Base-by-base conservation (phyloP, 202 grass and related monocot species). In the Setaria viridis region DNA sequence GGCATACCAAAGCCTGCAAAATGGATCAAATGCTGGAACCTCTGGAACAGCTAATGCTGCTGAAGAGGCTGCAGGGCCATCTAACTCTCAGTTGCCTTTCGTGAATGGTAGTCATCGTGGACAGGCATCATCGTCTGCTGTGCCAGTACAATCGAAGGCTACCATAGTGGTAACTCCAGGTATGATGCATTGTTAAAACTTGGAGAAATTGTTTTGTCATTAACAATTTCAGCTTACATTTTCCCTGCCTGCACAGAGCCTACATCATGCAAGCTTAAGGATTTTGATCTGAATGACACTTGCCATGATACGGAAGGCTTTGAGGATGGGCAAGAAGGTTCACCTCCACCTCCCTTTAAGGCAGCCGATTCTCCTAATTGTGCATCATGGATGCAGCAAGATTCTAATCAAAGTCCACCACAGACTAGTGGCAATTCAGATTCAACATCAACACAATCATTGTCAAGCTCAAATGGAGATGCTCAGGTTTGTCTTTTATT, bases 221-320 rank as follows among this genome's bases (percentile, higher is more conserved):
- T 39, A 81, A 77, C 16, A 57, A 70, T 15, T 68, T 37, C 60
- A 83, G 69, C 55, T 85, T 62, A 82, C 53, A 62, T 54, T 91
- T 71, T 88, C 49, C 29, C n/a, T 91, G 32, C 57, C 14, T 88
- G 20, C 60, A 48, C 89, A 98, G 95, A 98, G 67, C 77, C 78
- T 82, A 47, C 59, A 67, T 63, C 80, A 77, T 86, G 79, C 81
- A 90, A 88, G 62, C 43, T 86, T 87, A 81, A 89, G 80, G 92
- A 97, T 87, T 99, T 99, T 88, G 97, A 99, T 97, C 85, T 99
- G 92, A 99, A 99, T 83, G 80, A 93, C 79, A 87, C 91, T 50
- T 99, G 87, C 41, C 88, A 75, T 57, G 94, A 95, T 58, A 62
- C 80, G 81, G 87, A 99, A 90, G 87, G 91, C 62, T 89, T 83